These are phyloP conservation scores for Solanum chilense DNA, from an alignment of 257 asterid genomes.

Conservation along the genomic window DNA sequence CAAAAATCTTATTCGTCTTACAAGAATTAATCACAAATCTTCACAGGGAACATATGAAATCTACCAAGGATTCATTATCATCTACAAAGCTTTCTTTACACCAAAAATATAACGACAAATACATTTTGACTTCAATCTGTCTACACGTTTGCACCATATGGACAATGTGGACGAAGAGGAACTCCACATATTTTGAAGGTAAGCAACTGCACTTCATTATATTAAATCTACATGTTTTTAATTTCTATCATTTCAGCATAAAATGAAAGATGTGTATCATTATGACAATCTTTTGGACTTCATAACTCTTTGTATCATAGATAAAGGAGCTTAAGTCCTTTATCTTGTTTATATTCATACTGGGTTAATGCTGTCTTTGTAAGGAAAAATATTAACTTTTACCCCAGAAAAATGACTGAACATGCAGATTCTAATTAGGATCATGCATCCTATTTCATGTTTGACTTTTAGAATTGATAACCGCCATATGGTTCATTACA, in stretches of 20 bases:
- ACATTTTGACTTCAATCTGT: background rate
- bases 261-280: background rate
- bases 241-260: background rate
- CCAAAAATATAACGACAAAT: background rate
- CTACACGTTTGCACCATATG: background rate
- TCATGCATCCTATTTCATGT: background rate
- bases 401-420: background rate
- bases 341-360: background rate
- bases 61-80: background rate
- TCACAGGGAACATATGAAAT: background rate
- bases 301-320: background rate
- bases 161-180: background rate
- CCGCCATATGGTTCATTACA: background rate
- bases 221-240: background rate
- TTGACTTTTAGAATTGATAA: background rate
- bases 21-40: background rate
- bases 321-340: background rate
- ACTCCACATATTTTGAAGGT: background rate
- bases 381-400: no score
- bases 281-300: background rate
- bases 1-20: background rate
- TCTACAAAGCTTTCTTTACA: background rate
- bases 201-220: background rate
- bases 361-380: background rate
- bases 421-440: background rate